Evolutionary conservation across 257 asterid species (phyloP), one percentile per base, ranked within the genome.

Genomic region (Lycium barbarum): DNA sequence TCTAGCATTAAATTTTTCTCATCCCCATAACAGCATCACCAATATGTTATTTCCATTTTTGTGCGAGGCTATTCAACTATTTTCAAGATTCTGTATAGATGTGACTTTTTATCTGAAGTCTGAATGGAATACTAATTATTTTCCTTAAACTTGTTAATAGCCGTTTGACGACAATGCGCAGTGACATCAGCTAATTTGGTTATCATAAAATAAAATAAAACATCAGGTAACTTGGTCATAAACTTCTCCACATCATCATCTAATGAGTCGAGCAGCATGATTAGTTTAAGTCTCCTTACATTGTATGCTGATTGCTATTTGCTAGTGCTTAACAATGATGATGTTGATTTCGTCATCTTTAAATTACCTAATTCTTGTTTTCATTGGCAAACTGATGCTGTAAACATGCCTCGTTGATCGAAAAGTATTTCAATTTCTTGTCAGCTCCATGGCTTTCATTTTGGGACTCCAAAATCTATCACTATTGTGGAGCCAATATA

Each of bases 271-370:
- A 67, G 74, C 49, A 35, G 20, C 20, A 67, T 67, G 74, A 67
- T 35, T 67, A 9, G 6, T 35, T 35, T 65, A 65, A 12, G 47
- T 38, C 10, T 33, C 47, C 36, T 68, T 8, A 70, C 76, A 36
- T 68, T 15, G 14, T 70, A 70, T 70, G 53, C 53, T 70, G 53
- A 70, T 70, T 38, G 7, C 74, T 70, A 36, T 38, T 38, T 70
- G 53, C 78, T 70, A 70, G 53, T 70, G 53, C 26, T 70, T 70
- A 36, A 70, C 53, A 70, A 70, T 70, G 53, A 36, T 70, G 78
- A 70, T 15, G 13, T 55, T 3, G 53, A 53, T 38, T 36, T 38
- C 3, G 22, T 17, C 38, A 38, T 70, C 47, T 51, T 70, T 38
- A 17, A 70, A 38, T 36, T 17, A 70, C 49, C 53, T 36, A 36